Base-by-base conservation (phyloP, 306 rosid species). In the Fragaria ananassa region DNA sequence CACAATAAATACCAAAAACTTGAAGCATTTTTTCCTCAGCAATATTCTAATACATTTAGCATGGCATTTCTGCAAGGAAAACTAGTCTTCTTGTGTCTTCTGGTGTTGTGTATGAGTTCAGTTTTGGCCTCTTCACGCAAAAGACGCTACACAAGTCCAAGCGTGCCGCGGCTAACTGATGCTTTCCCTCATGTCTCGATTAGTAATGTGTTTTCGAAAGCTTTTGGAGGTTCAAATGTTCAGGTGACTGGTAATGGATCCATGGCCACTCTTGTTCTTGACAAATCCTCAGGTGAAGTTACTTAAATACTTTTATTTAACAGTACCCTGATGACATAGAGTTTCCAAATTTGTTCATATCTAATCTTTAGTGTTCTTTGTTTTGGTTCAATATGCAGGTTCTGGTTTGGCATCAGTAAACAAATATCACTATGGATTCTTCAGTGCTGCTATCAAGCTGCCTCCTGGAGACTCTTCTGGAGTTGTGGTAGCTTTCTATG, bases 401-500 rank as follows among this genome's bases (percentile, higher is more conserved):
- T 86, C 97, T 71, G 98, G 98, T 74, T 78, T 95, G 78, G 88
- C 79, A 42, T 95, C 98, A 0, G 71, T 82, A 51, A 77, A 67
- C 68, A 87, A 80, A 70, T 92, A 83, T 82, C 81, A 81, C 61
- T 92, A 90, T 68, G 97, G 98, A 84, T 95, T 95, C 91, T 95
- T 95, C 88, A 95, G 96, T 84, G 97, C 97, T 62, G 90, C 97
- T 41, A 89, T 95, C 71, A 95, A 95, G 84, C 88, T 95, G 29
- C 98, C 98, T 4, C 74, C 96, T 21, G 96, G 97, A 67, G 84
- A 89, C 68, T 82, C 98, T 66, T 83, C 98, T 62, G 98, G 98
- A 61, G 97, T 95, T 78, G 98, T 95, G 14, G 97, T 92, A 65
- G 93, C 98, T 37, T 95, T 95, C 76, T 95, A 95, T 78, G 98